Conservation (phyloP, 2,329 filamentous ascomycete species). For the Xylariaceae sp. region DNA sequence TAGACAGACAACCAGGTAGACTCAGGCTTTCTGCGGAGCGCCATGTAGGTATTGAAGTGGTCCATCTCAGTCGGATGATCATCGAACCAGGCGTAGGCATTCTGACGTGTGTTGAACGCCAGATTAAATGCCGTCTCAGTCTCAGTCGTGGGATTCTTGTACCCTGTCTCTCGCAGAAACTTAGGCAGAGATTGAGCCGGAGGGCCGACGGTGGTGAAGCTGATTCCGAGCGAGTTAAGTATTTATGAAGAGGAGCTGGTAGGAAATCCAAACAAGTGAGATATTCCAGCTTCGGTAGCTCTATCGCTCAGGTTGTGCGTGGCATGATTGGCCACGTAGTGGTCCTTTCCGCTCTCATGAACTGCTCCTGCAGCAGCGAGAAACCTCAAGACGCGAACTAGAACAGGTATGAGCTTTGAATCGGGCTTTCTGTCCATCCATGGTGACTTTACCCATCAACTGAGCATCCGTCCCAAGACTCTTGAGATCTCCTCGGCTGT, state of each 20-base stretch:
- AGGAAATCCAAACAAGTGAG: background rate
- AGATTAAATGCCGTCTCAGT: constrained; percentile 19
- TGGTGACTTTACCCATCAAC: background rate
- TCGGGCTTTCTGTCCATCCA: background rate
- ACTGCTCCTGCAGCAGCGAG: background rate
- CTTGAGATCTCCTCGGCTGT: background rate
- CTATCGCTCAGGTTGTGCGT: background rate
- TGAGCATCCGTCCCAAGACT: background rate
- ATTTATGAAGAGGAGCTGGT: background rate
- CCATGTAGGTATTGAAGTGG: constrained; percentile 23
- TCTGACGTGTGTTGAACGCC: constrained; percentile 6
- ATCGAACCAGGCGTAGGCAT: constrained; percentile 14
- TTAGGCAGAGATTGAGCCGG: constrained; percentile 14
- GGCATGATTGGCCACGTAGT: background rate
- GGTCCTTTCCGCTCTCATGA: background rate
- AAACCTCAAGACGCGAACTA: background rate
- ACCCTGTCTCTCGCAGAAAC: constrained; percentile 2
- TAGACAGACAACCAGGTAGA: constrained; percentile 21
- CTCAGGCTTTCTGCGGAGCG: constrained; percentile 12
- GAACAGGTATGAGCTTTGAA: no score
- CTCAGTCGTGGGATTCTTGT: constrained; percentile 16
- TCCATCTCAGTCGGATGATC: constrained; percentile 12
- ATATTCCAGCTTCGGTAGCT: background rate
- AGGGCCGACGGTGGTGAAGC: constrained; percentile 6
- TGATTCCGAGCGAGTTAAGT: constrained; percentile 1